A percentile compares a stretch with the other conserved stretches of the same genome.
Conservation (phyloP, 495 filamentous ascomycete species). For the Neurospora terricola region DNA sequence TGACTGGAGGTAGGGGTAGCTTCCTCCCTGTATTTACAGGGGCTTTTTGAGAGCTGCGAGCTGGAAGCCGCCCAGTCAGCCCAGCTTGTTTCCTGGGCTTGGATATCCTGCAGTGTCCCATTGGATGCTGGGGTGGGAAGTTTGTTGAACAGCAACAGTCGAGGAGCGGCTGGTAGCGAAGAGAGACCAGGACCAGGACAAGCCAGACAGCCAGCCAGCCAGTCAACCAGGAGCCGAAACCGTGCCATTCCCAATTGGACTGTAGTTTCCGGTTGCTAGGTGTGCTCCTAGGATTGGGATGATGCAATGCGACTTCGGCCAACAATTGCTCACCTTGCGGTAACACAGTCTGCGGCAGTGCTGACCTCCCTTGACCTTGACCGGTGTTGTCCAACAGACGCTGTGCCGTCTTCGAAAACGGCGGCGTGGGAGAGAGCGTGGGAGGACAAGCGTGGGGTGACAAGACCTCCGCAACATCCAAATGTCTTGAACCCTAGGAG, state of each 20-base stretch:
- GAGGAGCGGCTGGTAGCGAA: not conserved
- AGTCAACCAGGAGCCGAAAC: not conserved
- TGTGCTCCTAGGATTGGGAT: not conserved
- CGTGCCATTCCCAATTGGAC: not conserved
- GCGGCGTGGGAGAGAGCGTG: not conserved
- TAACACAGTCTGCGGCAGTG: not conserved
- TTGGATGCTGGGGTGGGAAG: not conserved
- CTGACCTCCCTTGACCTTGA: not conserved
- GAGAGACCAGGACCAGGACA: not conserved
- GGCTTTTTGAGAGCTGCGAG: not conserved
- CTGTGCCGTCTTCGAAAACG: not conserved
- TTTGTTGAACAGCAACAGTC: not conserved
- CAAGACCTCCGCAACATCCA: not conserved
- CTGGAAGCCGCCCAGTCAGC: not conserved
- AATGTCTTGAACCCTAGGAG: not conserved
- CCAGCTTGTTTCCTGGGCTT: not conserved
- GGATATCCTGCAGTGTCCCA: not conserved
- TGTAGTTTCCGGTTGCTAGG: not conserved
- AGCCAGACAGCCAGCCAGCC: not conserved
- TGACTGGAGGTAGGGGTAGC: not conserved
- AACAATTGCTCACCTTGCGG: not conserved
- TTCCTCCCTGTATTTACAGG: not conserved
- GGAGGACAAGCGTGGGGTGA: not conserved
- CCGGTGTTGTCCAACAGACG: not conserved
- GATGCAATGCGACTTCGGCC: not conserved